Base-by-base conservation (phyloP, 306 rosid genomes). In the Acacia crassicarpa region DNA sequence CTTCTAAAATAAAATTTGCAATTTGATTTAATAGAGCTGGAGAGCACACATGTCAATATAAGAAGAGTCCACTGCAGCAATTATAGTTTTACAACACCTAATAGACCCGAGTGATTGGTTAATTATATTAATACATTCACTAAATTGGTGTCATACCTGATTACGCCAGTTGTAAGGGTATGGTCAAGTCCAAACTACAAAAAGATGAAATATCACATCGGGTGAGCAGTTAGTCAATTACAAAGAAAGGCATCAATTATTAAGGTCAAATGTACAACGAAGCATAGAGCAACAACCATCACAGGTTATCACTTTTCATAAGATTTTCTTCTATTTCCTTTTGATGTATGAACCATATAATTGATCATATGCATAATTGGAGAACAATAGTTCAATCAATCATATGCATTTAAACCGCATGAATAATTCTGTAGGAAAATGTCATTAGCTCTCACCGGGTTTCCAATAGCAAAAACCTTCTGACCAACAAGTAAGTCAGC, bases 401-500 rank as follows among this genome's bases (percentile, higher is more conserved):
- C 74, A 53, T 38, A 38, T 6, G 17, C 68, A 59, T 38, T 71
- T 46, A 63, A 72, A 61, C 66, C 49, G 32, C 12, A 23, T 6
- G n/a, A 19, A 12, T 23, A 70, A 68, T n/a, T 70, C 35, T 43
- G 56, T 45, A 72, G 32, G 30, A 45, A 85, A 80, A 16, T 59
- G n/a, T 5, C 40, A 41, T 11, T 25, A 12, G 38, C 38, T 84
- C 98, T 90, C 84, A 93, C 99, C 66, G 99, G 99, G 84, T 96
- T 96, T 51, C 99, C 99, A 84, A 96, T 96, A 45, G 99, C 99
- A 86, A 33, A 96, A 27, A 93, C 99, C 82, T 96, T 96, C 89
- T 96, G 99, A 66, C 99, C 99, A 79, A 96, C 99, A 85, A 96
- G 98, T 92, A 96, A 86, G 82, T 96, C 94, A 3, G 97, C 91